Evolutionary conservation across 2,329 filamentous ascomycete species (phyloP).

Genomic region (Metarhizium robertsii): DNA sequence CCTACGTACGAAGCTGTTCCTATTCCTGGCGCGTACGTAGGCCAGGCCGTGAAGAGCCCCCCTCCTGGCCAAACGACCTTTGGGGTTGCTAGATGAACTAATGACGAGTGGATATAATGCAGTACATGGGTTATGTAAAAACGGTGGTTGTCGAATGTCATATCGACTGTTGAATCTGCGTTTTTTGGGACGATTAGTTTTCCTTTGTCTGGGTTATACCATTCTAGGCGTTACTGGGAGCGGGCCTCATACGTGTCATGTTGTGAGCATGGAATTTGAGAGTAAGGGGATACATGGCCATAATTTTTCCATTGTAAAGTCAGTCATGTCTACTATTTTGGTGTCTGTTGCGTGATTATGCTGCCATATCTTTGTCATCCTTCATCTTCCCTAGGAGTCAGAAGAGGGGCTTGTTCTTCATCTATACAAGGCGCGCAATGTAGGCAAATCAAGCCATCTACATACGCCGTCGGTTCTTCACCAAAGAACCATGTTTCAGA

Average conservation of each 20-base stretch:
- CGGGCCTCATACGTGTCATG: not conserved
- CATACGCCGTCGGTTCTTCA: too few relatives aligned
- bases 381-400: not conserved
- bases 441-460: too few relatives aligned
- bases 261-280: not conserved
- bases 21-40: constrained; percentile 76
- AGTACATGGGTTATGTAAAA: not conserved
- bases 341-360: not conserved
- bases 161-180: not conserved
- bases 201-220: constrained; percentile 11
- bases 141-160: too few relatives aligned
- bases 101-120: not conserved
- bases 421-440: too few relatives aligned
- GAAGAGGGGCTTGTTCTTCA: too few relatives aligned
- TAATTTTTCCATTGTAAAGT: constrained; percentile 1
- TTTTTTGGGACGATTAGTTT: constrained; percentile 7
- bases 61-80: constrained; percentile 35
- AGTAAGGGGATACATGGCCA: not conserved
- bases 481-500: too few relatives aligned
- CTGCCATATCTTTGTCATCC: not conserved
- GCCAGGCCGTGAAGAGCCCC: constrained; percentile 43
- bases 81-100: constrained; percentile 19
- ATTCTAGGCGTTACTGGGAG: constrained; percentile 9
- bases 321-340: not conserved
- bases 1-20: constrained; percentile 77